A percentile compares a stretch with the other conserved stretches of the same genome.
Conservation (phyloP, 495 filamentous ascomycete species). For the Podospora pseudoanserina region DNA sequence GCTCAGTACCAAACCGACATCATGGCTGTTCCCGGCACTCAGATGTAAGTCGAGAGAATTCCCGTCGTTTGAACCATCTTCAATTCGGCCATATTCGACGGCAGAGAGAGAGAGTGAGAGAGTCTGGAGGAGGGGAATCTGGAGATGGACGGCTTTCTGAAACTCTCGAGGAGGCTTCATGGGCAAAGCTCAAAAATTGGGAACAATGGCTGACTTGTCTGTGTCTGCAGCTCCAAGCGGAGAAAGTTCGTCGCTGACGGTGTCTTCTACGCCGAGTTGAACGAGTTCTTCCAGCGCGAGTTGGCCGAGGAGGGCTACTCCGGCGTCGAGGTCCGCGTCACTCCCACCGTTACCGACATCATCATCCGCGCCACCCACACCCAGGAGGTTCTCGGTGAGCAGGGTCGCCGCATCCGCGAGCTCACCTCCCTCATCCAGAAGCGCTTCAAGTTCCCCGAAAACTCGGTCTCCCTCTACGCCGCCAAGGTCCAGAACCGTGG, state of each 20-base stretch:
- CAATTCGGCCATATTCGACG: not conserved
- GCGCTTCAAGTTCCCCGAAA: constrained; percentile 99
- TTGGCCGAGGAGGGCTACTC: constrained; percentile 99
- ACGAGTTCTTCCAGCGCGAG: constrained; percentile 99
- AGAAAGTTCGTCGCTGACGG: constrained; percentile 99
- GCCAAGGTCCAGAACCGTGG: constrained; percentile 99
- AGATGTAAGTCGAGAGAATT: constrained; percentile 49
- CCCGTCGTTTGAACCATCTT: not conserved
- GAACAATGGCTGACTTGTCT: constrained; percentile 23
- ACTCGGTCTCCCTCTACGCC: constrained; percentile 98
- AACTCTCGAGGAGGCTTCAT: constrained; percentile 4
- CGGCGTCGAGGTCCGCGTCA: constrained; percentile 98
- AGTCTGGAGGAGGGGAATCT: not conserved
- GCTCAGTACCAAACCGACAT: constrained; percentile 39
- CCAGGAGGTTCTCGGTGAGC: constrained; percentile 99
- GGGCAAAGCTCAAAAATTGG: not conserved
- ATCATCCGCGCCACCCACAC: constrained; percentile 99
- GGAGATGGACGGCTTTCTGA: constrained; percentile 9
- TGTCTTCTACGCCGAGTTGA: constrained; percentile 99
- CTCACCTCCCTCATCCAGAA: constrained; percentile 99
- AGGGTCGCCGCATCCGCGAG: constrained; percentile 98
- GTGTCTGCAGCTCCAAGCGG: constrained; percentile 74
- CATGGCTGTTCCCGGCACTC: constrained; percentile 50
- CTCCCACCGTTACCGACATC: constrained; percentile 99
- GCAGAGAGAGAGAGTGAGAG: no score